These are phyloP conservation scores for Malassezia japonica DNA, from an alignment of 1,284 basidiomycete genomes.

Conservation along the genomic window DNA sequence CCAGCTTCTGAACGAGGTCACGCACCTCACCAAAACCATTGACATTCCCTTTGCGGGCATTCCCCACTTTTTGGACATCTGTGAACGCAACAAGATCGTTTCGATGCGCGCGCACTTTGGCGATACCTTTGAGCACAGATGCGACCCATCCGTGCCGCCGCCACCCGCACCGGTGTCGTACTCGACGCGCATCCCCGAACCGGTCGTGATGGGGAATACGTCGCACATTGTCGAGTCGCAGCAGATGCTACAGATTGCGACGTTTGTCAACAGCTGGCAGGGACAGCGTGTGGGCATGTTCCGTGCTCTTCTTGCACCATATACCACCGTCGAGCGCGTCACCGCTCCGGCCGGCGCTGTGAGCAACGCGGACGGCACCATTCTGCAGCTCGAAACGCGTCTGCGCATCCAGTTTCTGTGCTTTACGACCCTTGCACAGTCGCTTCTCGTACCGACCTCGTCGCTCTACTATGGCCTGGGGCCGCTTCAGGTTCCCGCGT, in stretches of 20 bases:
- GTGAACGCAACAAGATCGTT: constrained; percentile 2
- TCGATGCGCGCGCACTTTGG: constrained; percentile 9
- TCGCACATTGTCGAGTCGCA: constrained; percentile 20
- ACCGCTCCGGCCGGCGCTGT: not conserved
- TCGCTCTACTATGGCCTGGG: not conserved
- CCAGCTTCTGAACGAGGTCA: constrained; percentile 7
- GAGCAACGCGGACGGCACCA: not conserved
- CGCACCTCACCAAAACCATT: not conserved
- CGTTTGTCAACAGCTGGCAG: constrained; percentile 21
- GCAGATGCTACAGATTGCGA: constrained; percentile 6
- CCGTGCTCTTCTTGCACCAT: constrained; percentile 10
- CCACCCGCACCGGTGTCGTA: not conserved
- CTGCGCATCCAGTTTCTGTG: constrained; percentile 14
- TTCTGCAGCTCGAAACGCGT: constrained; percentile 4
- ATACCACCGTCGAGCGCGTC: constrained; percentile 5
- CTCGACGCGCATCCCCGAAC: constrained; percentile 6
- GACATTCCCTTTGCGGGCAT: constrained; percentile 7
- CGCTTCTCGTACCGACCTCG: constrained; percentile 3
- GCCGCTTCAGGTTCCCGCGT: not conserved
- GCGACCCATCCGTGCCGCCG: constrained; percentile 9
- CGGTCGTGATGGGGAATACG: not conserved
- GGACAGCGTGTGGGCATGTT: constrained; percentile 13
- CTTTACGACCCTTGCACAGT: constrained; percentile 5
- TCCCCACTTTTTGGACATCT: constrained; percentile 8
- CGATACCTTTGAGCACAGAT: constrained; percentile 1